Evolutionary conservation across 306 rosid species (phyloP).

Genomic region (Canavalia gladiata): DNA sequence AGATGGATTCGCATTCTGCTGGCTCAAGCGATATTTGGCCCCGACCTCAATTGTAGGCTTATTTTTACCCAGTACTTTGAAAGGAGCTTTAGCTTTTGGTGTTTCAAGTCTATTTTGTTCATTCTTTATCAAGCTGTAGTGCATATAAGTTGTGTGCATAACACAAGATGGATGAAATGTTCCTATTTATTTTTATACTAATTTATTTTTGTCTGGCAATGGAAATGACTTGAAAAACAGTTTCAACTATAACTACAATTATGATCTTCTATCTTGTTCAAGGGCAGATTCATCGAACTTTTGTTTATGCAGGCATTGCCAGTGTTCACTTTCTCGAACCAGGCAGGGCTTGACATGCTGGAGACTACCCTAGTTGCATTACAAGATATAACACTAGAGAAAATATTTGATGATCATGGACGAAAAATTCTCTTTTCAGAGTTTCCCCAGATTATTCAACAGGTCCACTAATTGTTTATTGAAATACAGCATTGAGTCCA

Average conservation of each 20-base stretch:
- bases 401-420: conserved; percentile 96
- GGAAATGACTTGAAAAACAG: conserved; percentile 2
- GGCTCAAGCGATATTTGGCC: background rate
- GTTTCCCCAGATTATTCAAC: conserved; percentile 97
- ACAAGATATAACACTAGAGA: conserved; percentile 87
- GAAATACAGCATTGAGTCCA: background rate
- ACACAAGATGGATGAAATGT: background rate
- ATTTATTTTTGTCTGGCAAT: conserved; percentile 6
- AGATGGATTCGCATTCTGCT: conserved; percentile 16
- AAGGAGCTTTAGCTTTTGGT: background rate
- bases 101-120: background rate
- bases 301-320: conserved; percentile 79
- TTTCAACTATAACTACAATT: conserved; percentile 1
- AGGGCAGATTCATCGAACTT: conserved; percentile 17
- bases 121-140: conserved; percentile 14
- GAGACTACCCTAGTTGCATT: conserved; percentile 96
- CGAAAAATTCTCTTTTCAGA: conserved; percentile 86
- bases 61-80: conserved; percentile 14
- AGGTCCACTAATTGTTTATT: conserved; percentile 58
- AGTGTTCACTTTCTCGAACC: conserved; percentile 96
- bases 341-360: conserved; percentile 99
- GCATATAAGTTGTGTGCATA: background rate
- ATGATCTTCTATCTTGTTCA: background rate
- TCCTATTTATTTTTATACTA: background rate
- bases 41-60: background rate